These are phyloP conservation scores for Ascochyta koolunga DNA, from an alignment of 2,329 filamentous ascomycete species.

Conservation along the genomic window DNA sequence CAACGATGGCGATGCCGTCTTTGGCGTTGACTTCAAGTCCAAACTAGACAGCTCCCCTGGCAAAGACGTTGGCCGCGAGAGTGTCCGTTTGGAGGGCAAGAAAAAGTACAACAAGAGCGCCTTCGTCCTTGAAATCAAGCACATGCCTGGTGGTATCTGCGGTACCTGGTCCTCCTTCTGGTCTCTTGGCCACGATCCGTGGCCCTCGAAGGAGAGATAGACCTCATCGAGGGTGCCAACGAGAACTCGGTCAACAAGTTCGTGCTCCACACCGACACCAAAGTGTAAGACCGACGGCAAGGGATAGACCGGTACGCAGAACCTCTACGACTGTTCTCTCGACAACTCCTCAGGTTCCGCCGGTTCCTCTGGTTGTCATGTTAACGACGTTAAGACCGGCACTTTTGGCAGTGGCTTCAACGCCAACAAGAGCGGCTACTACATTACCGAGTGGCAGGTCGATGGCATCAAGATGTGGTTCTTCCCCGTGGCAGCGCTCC, in stretches of 20 bases:
- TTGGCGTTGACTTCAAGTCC: conserved; percentile 52
- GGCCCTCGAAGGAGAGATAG: conserved; percentile 42
- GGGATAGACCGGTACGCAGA: conserved; percentile 21
- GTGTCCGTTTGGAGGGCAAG: conserved; percentile 38
- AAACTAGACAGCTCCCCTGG: conserved; percentile 19
- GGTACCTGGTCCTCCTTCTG: conserved; percentile 46
- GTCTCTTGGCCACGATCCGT: conserved; percentile 34
- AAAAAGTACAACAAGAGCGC: conserved; percentile 39
- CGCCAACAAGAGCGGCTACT: conserved; percentile 49
- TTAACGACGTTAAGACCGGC: conserved; percentile 41
- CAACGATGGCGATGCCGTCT: conserved; percentile 33
- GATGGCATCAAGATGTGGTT: conserved; percentile 77
- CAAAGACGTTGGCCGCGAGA: conserved; percentile 32
- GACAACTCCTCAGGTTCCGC: conserved; percentile 19
- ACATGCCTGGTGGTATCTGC: conserved; percentile 40
- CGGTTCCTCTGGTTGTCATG: conserved; percentile 51
- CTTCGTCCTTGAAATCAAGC: conserved; percentile 40
- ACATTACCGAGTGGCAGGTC: conserved; percentile 67
- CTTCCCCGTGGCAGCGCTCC: conserved; percentile 70
- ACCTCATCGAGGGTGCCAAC: conserved; percentile 46
- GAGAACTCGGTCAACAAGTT: conserved; percentile 31
- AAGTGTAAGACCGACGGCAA: conserved; percentile 28
- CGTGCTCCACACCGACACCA: conserved; percentile 36
- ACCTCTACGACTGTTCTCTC: conserved; percentile 24
- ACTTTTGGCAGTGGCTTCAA: conserved; percentile 61